These are phyloP conservation scores for Pichia sp. DNA, from an alignment of 1,139 yeast species.

Conservation along the genomic window DNA sequence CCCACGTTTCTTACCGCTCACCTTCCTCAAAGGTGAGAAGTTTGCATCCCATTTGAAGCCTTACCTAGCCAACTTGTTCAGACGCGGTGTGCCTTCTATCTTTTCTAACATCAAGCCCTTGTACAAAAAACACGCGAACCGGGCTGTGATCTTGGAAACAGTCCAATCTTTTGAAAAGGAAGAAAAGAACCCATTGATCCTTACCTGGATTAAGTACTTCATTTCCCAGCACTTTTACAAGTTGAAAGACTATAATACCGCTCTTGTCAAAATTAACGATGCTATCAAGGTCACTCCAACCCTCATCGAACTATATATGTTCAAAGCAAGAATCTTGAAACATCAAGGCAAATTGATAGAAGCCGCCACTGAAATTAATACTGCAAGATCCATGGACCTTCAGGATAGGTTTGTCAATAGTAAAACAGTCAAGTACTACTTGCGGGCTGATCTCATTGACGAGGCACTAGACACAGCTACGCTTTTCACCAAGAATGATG, in stretches of 20 bases:
- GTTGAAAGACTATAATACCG: slow-evolving; percentile 47
- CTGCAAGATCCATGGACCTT: slow-evolving; percentile 71
- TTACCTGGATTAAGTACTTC: slow-evolving; percentile 75
- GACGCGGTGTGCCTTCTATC: slow-evolving; percentile 85
- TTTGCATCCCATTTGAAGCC: slow-evolving; percentile 44
- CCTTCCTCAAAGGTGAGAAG: slow-evolving; percentile 57
- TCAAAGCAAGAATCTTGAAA: slow-evolving; percentile 77
- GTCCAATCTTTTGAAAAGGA: slow-evolving; percentile 44
- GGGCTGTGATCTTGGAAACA: slow-evolving; percentile 46
- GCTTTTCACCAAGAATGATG: slow-evolving; percentile 80
- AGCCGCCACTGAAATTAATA: slow-evolving; percentile 66
- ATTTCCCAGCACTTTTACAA: slow-evolving; percentile 75
- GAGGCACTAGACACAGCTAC: slow-evolving; percentile 74
- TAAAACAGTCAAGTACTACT: slow-evolving; percentile 75
- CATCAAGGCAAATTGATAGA: slow-evolving; percentile 56
- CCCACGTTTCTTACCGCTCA: slow-evolving; percentile 71
- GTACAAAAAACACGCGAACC: slow-evolving; percentile 51
- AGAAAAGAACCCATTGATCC: slow-evolving; percentile 45
- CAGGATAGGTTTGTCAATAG: slow-evolving; percentile 92
- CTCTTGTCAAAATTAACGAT: slow-evolving; percentile 52
- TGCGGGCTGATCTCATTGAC: slow-evolving; percentile 75
- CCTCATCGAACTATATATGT: slow-evolving; percentile 72
- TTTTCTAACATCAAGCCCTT: slow-evolving; percentile 82
- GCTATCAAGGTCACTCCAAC: slow-evolving; percentile 79
- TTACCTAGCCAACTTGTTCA: slow-evolving; percentile 60